phyloP scores from a whole-genome alignment of 225 moss, liverwort and hornwort genomes.

The Bryum argenteum region DNA sequence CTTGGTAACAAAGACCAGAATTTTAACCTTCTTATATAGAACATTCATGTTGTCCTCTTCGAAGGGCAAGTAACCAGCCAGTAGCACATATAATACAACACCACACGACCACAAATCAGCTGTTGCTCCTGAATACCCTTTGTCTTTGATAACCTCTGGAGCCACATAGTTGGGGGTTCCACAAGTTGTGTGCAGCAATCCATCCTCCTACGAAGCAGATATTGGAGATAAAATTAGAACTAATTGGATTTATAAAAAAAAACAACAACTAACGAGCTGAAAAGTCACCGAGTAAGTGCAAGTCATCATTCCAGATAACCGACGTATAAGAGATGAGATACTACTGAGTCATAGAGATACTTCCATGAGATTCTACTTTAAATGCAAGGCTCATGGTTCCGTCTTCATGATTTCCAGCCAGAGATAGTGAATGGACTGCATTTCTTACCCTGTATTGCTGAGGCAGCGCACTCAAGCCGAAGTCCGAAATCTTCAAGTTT shows the following conservation, averaged over 20 bases:
- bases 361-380: neutral
- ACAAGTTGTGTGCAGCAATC: slow-evolving; percentile 38
- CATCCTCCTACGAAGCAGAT: slow-evolving; percentile 28
- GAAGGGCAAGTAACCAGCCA: slow-evolving; percentile 45
- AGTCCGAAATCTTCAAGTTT: slow-evolving; percentile 77
- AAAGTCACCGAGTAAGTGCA: neutral
- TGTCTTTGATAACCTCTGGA: slow-evolving; percentile 39
- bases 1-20: neutral
- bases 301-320: neutral
- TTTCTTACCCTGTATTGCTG: slow-evolving; percentile 68
- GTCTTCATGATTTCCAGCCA: neutral
- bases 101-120: slow-evolving; percentile 48
- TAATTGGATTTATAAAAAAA: neutral
- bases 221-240: neutral
- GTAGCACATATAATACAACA: slow-evolving; percentile 32
- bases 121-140: slow-evolving; percentile 40
- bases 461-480: slow-evolving; percentile 75
- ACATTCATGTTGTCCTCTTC: slow-evolving; percentile 29
- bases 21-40: slow-evolving; percentile 32
- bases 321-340: too few relatives aligned
- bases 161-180: slow-evolving; percentile 46
- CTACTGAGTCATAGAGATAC: neutral
- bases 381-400: neutral
- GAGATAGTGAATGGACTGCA: too few relatives aligned
- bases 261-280: neutral